Evolutionary conservation across 2,329 filamentous ascomycete genomes (phyloP), one percentile per base, ranked within the genome.

Genomic region (Dryadomyces sulphureus): DNA sequence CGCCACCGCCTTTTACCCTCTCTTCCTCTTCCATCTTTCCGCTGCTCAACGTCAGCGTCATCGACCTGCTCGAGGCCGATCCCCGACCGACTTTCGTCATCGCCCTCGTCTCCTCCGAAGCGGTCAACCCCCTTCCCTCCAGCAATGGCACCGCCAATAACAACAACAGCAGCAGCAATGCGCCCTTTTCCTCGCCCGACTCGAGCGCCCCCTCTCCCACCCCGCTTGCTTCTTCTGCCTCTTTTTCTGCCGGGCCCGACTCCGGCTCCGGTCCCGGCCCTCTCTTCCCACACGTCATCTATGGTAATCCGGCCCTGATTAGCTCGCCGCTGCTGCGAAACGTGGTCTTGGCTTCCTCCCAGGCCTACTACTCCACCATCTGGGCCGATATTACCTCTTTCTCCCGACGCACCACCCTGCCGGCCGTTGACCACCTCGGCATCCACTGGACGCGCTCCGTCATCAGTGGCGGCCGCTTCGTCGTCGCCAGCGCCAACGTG

Each of bases 1-100:
- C n/a, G n/a, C n/a, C n/a, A n/a, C n/a, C n/a, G n/a, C n/a, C n/a
- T n/a, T 19, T 42, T n/a, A 25, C 22, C 27, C 35, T n/a, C 41
- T 2, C n/a, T 34, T 21, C 12, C 36, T 11, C 38, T 30, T 19
- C 42, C 9, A n/a, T 30, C 6, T n/a, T 24, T 14, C 39, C 52
- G 4, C 42, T 52, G 8, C 35, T 40, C 25, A 14, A 14, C 43
- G 47, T 59, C 49, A 56, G 57, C 54, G 54, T 65, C 48, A 51
- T 62, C 54, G 62, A 65, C 48, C 53, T 67, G 35, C 58, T 67
- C 49, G 57, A 64, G 45, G 57, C 54, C 46, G 64, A 67, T 48
- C 58, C 60, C 22, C 57, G 64, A 21, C 63, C 64, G 7, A 57
- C 62, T 12, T 59, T 63, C 35, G 55, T 62, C 41, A 52, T 60